Percentiles rank a stretch among this genome's conserved stretches.
These are phyloP conservation scores for Penicillium sp. DNA, from an alignment of 2,329 filamentous ascomycete genomes.

Conservation along the genomic window DNA sequence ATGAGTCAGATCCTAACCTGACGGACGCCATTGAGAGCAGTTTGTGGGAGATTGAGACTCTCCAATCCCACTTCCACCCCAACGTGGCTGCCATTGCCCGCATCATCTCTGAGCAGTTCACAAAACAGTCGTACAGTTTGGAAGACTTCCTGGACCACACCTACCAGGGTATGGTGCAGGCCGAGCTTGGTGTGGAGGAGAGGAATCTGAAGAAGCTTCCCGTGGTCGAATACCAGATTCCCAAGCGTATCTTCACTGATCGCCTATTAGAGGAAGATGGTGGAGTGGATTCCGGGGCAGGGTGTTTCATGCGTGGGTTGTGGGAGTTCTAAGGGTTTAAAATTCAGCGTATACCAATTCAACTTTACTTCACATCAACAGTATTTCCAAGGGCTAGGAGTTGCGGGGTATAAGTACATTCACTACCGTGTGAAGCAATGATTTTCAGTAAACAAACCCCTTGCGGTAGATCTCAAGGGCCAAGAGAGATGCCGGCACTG, in stretches of 20 bases:
- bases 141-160: conserved; percentile 97
- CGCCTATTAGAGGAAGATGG: conserved; percentile 43
- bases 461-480: neutral
- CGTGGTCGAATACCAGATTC: conserved; percentile 91
- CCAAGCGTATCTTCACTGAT: conserved; percentile 72
- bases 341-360: conserved; percentile 14
- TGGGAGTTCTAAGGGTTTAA: conserved; percentile 38
- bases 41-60: conserved; percentile 89
- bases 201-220: conserved; percentile 84
- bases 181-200: conserved; percentile 64
- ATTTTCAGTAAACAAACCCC: conserved; percentile 1
- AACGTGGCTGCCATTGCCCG: conserved; percentile 93
- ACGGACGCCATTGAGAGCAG: conserved; percentile 88
- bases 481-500: neutral
- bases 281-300: conserved; percentile 40
- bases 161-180: conserved; percentile 74
- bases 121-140: conserved; percentile 90
- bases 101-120: conserved; percentile 95
- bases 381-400: neutral
- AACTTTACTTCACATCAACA: conserved; percentile 4
- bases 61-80: conserved; percentile 93
- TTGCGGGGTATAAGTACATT: conserved; percentile 2
- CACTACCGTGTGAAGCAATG: neutral
- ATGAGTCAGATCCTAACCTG: conserved; percentile 78
- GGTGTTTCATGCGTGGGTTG: conserved; percentile 37